phyloP scores from a whole-genome alignment of 1,284 basidiomycete genomes.

The Trichosporon sp. region DNA sequence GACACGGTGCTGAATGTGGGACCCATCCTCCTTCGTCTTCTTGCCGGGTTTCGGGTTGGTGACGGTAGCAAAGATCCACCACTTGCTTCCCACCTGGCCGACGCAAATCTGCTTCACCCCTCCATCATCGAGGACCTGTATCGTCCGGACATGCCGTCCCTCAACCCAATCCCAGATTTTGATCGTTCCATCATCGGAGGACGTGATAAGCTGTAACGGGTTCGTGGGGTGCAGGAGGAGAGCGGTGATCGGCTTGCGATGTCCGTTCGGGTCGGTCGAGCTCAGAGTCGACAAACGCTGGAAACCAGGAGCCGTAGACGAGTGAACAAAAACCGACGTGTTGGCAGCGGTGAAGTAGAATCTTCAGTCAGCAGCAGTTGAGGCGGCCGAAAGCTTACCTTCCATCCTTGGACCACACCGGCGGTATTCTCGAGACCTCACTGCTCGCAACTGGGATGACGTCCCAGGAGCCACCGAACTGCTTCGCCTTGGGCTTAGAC shows the following conservation, averaged over 20 bases:
- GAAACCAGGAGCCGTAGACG: slow-evolving; percentile 60
- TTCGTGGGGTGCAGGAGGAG: slow-evolving; percentile 79
- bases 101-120: slow-evolving; percentile 48
- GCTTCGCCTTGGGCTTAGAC: slow-evolving; percentile 17
- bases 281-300: slow-evolving; percentile 74
- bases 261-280: slow-evolving; percentile 50
- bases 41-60: slow-evolving; percentile 22
- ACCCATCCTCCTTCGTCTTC: slow-evolving; percentile 15
- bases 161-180: slow-evolving; percentile 94
- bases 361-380: slow-evolving; percentile 51
- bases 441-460: slow-evolving; percentile 60
- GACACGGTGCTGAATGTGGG: slow-evolving; percentile 25
- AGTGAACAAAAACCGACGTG: slow-evolving; percentile 74
- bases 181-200: slow-evolving; percentile 74
- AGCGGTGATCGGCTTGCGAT: slow-evolving; percentile 64
- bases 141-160: slow-evolving; percentile 68
- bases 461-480: slow-evolving; percentile 28
- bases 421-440: slow-evolving; percentile 61
- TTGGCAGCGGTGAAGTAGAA: slow-evolving; percentile 82
- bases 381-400: slow-evolving; percentile 56
- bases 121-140: slow-evolving; percentile 65
- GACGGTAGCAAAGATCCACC: slow-evolving; percentile 38
- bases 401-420: slow-evolving; percentile 79
- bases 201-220: slow-evolving; percentile 81
- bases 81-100: slow-evolving; percentile 34